Evolutionary conservation across 2,329 filamentous ascomycete species (phyloP).

Genomic region (Cordyceps cicadae): DNA sequence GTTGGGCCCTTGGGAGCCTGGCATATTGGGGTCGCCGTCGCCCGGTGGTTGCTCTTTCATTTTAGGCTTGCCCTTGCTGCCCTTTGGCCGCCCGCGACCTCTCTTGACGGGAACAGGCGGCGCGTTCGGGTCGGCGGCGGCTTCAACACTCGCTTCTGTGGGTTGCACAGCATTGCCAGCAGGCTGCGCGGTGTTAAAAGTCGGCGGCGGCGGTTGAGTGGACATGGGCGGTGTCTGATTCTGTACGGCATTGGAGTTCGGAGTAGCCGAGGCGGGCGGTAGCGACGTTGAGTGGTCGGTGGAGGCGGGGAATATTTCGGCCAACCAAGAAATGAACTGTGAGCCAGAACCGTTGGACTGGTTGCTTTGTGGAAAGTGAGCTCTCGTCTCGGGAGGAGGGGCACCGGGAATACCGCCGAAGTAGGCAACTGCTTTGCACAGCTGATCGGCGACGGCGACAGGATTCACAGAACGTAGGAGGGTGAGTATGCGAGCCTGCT

Average conservation of each 20-base stretch:
- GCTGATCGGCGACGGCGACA: slow-evolving; percentile 49
- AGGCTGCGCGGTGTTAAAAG: not conserved
- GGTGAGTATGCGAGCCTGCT: slow-evolving; percentile 52
- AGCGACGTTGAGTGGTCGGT: slow-evolving; percentile 8
- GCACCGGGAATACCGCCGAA: slow-evolving; percentile 53
- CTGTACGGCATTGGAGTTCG: not conserved
- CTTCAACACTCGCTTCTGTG: not conserved
- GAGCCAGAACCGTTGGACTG: slow-evolving; percentile 49
- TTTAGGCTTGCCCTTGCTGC: slow-evolving; percentile 48
- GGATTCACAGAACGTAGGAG: slow-evolving; percentile 49
- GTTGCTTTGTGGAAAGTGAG: slow-evolving; percentile 47
- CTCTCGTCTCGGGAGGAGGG: slow-evolving; percentile 41
- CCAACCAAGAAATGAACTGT: slow-evolving; percentile 52
- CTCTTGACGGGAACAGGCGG: slow-evolving; percentile 28
- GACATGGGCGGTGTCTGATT: not conserved
- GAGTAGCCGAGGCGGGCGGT: not conserved
- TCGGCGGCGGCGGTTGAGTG: not conserved
- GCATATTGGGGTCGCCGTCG: not conserved
- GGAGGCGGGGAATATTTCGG: slow-evolving; percentile 51
- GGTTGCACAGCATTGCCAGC: not conserved
- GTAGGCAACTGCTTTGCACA: slow-evolving; percentile 55
- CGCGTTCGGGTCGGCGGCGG: slow-evolving; percentile 10
- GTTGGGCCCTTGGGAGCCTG: slow-evolving; percentile 4
- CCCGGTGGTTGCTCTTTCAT: slow-evolving; percentile 30
- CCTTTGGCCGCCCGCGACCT: slow-evolving; percentile 47